These are phyloP conservation scores for Rhynchosporium secalis DNA, from an alignment of 2,329 filamentous ascomycete genomes.

Conservation along the genomic window DNA sequence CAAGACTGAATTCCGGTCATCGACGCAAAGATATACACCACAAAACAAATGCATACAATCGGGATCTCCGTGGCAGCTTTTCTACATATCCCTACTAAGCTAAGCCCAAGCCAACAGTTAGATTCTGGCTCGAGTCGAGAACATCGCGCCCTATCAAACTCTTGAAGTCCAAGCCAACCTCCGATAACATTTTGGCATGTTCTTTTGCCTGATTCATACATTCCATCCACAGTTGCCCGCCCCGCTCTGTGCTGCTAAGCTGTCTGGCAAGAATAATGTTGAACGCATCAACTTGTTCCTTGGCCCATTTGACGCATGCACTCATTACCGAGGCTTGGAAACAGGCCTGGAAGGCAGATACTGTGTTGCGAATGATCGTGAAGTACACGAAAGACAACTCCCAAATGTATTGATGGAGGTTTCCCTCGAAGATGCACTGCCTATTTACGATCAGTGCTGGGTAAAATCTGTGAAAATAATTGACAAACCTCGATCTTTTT, in stretches of 20 bases:
- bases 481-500: conserved; percentile 72
- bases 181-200: conserved; percentile 76
- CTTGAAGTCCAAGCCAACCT: conserved; percentile 87
- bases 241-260: conserved; percentile 78
- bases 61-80: neutral
- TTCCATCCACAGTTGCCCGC: conserved; percentile 74
- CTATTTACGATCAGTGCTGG: conserved; percentile 48
- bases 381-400: conserved; percentile 96
- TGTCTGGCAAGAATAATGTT: conserved; percentile 81
- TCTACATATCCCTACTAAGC: conserved; percentile 17
- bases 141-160: conserved; percentile 70
- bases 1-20: conserved; percentile 7
- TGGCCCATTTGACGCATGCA: conserved; percentile 97
- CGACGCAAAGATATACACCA: conserved; percentile 1
- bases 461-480: neutral
- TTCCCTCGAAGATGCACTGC: conserved; percentile 93
- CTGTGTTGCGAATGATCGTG: conserved; percentile 88
- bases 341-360: conserved; percentile 82
- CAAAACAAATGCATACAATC: neutral
- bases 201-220: conserved; percentile 81
- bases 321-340: conserved; percentile 88
- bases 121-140: conserved; percentile 20
- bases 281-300: conserved; percentile 88
- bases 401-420: conserved; percentile 90
- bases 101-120: conserved; percentile 43